phyloP scores from a whole-genome alignment of 306 rosid genomes.

The Inga oerstediana region DNA sequence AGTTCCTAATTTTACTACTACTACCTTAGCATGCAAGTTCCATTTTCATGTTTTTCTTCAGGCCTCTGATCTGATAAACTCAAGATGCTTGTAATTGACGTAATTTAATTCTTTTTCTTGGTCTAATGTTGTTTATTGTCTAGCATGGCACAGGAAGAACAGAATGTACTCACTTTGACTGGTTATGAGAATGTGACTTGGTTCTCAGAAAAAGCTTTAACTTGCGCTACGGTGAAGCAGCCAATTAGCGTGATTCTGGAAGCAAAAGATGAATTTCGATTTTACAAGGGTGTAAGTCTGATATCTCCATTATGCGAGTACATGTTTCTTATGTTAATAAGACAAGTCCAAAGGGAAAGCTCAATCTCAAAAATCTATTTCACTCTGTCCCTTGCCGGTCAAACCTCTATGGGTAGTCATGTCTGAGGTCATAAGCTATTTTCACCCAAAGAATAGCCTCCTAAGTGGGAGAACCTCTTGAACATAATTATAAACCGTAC shows the following conservation, averaged over 20 bases:
- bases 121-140: background rate
- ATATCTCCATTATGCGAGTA: background rate
- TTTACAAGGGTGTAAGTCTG: slow-evolving; percentile 7
- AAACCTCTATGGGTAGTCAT: too few species aligned
- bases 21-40: too few species aligned
- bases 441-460: too few species aligned
- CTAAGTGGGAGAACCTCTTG: too few species aligned
- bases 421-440: too few species aligned
- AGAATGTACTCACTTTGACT: background rate
- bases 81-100: background rate
- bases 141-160: background rate
- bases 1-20: background rate
- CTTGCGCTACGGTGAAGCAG: slow-evolving; percentile 35
- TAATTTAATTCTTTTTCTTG: background rate
- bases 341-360: too few species aligned
- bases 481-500: too few species aligned
- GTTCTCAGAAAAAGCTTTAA: background rate
- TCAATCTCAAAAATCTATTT: too few species aligned
- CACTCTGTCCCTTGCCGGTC: too few species aligned
- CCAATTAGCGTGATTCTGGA: slow-evolving; percentile 44
- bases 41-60: too few species aligned
- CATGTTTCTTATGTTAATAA: too few species aligned
- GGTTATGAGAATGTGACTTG: background rate
- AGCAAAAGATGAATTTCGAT: slow-evolving; percentile 24
- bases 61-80: background rate